Evolutionary conservation across 139 green algal species (phyloP), one percentile per base, ranked within the genome.

Genomic region (Gonium pectorale): DNA sequence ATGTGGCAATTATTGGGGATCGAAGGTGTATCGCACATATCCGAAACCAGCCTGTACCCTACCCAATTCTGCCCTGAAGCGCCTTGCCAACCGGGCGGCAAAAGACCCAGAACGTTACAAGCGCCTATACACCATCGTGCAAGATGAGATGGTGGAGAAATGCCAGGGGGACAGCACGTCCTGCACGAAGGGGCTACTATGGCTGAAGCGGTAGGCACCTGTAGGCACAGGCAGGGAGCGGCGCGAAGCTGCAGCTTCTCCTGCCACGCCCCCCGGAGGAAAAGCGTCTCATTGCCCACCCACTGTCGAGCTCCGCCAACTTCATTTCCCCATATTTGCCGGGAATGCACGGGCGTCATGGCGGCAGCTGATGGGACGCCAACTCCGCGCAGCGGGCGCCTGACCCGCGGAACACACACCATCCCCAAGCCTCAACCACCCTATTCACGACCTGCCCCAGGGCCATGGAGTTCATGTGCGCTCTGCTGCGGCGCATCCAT

Each of bases 161-260:
- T 80, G 89, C 13, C 75, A 93, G 15, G 72, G 31, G 0, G 86
- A 85, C 21, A 86, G 54, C 63, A 79, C 56, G 3, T 94, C 90
- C 5, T 92, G 89, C 67, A 95, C 93, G 21, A 97, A 97, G 71
- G 94, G 94, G 8, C 80, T 97, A 49, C 89, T 97, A 0, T 96
- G 94, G 94, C 86, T 97, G 29, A 95, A 95, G 52, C 71, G 92
- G 92, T 94, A 31, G 49, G 60, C 21, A n/a, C n/a, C n/a, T n/a
- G n/a, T n/a, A n/a, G n/a, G n/a, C n/a, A n/a, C n/a, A n/a, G n/a
- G n/a, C n/a, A n/a, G n/a, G n/a, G n/a, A n/a, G n/a, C n/a, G n/a
- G n/a, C n/a, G n/a, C n/a, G n/a, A n/a, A n/a, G n/a, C n/a, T n/a
- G n/a, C n/a, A n/a, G n/a, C n/a, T n/a, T n/a, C n/a, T n/a, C n/a